Evolutionary conservation across 31 red algal genomes (phyloP), one percentile per base, ranked within the genome.

Genomic region (Asparagopsis taxiformis): DNA sequence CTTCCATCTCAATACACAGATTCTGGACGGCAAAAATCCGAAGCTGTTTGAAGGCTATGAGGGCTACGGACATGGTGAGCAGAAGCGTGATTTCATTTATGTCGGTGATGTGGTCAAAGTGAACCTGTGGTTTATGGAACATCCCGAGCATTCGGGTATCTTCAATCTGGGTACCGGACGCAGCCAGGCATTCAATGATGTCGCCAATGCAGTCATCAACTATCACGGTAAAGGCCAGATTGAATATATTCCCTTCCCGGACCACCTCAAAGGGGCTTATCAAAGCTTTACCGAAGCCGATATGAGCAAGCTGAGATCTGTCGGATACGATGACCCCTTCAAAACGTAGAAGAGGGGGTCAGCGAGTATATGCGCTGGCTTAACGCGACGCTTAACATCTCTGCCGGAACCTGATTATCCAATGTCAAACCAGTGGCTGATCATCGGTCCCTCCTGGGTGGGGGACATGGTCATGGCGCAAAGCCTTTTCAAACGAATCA

Each of bases 71-170:
- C n/a, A 70, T 70, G 65, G 65, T 22, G 39, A 70, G 23, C 65
- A 70, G 29, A 17, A 22, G 17, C 32, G 65, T 49, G 65, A 70
- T 49, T 70, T 70, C 48, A 49, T 70, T 50, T 70, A 70, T 70
- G 65, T 70, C 41, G 48, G 48, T 49, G 65, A 70, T 70, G 39
- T 70, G 24, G 65, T 70, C 17, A 51, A 70, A 51, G 39, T 70
- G 16, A 49, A 49, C 20, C 20, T 22, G 9, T 26, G 10, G 9
- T 60, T 60, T 22, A 15, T 15, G 9, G 20, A 60, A 26, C 9
- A 60, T 17, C 29, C 19, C 19, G 48, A 70, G 37, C 20, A 70
- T 51, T 28, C n/a, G 41, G 65, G 65, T 44, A 46, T 70, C 39
- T 70, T 49, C 30, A 70, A 70, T 70, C 23, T 70, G 19, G 65